Evolutionary conservation across 768 basidiomycete species (phyloP).

Genomic region (Tricholomella constricta): DNA sequence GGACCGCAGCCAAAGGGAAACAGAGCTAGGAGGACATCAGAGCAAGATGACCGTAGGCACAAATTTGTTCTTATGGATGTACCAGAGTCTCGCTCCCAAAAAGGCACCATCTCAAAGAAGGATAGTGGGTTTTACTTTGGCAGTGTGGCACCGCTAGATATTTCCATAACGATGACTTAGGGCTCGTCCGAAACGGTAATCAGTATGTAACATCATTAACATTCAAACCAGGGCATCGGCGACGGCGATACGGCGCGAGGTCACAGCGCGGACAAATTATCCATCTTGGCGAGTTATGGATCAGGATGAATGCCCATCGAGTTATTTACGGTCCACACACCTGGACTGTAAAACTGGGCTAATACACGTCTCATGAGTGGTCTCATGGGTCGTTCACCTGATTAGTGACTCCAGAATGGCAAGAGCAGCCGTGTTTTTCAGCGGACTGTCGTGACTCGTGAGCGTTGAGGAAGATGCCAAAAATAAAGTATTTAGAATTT

Average conservation of each 20-base stretch:
- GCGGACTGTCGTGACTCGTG: neutral
- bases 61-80: conserved; percentile 35
- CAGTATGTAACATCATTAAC: conserved; percentile 21
- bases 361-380: conserved; percentile 8
- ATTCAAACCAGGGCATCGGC: conserved; percentile 18
- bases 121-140: conserved; percentile 21
- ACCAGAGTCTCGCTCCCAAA: conserved; percentile 26
- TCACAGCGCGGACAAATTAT: conserved; percentile 15
- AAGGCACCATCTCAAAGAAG: conserved; percentile 42
- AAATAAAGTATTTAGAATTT: conserved; percentile 19
- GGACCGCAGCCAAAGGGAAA: conserved; percentile 4
- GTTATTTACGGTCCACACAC: neutral
- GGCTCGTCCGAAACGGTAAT: conserved; percentile 33
- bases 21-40: conserved; percentile 17
- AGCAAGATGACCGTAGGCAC: conserved; percentile 10
- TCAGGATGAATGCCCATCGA: conserved; percentile 6
- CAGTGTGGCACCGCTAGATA: conserved; percentile 36
- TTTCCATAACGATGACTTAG: conserved; percentile 38
- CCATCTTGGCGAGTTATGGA: conserved; percentile 16
- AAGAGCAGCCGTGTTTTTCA: neutral
- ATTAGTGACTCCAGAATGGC: conserved; percentile 4
- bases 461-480: neutral
- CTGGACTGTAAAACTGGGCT: neutral
- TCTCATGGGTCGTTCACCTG: conserved; percentile 15
- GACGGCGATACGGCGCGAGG: conserved; percentile 29